Percentiles rank a stretch among this genome's conserved stretches.
Conservation (phyloP, 176 grass and related monocot species). For the Tillandsia leiboldiana region DNA sequence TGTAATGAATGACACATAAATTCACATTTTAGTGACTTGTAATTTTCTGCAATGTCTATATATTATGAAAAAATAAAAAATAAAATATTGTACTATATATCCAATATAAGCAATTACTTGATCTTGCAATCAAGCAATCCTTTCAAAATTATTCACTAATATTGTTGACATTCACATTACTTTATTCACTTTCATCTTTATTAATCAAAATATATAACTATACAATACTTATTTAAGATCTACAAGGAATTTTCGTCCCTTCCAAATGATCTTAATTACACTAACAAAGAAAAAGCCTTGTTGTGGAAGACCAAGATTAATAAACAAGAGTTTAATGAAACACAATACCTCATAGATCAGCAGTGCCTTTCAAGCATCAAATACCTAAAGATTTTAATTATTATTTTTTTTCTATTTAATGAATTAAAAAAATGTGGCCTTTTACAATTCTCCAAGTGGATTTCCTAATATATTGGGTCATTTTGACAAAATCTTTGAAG, state of each 20-base stretch:
- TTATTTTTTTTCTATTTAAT: neutral
- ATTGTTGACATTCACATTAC: neutral
- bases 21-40: too few species aligned
- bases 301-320: neutral
- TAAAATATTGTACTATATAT: too few species aligned
- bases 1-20: too few species aligned
- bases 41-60: too few species aligned
- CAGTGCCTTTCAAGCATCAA: constrained; percentile 53
- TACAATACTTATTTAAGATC: neutral
- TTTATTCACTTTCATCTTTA: neutral
- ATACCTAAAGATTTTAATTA: constrained; percentile 19
- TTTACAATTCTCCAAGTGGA: constrained; percentile 1
- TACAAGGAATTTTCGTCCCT: neutral
- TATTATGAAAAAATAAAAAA: too few species aligned
- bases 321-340: neutral
- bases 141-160: neutral
- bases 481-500: constrained; percentile 62
- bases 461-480: constrained; percentile 17
- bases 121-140: neutral
- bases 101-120: too few species aligned
- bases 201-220: neutral
- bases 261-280: too few species aligned
- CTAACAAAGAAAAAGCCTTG: neutral
- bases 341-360: neutral
- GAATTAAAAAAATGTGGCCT: neutral